These are phyloP conservation scores for Plasmopara halstedii DNA, from an alignment of 352 stramenopile species.

Conservation along the genomic window DNA sequence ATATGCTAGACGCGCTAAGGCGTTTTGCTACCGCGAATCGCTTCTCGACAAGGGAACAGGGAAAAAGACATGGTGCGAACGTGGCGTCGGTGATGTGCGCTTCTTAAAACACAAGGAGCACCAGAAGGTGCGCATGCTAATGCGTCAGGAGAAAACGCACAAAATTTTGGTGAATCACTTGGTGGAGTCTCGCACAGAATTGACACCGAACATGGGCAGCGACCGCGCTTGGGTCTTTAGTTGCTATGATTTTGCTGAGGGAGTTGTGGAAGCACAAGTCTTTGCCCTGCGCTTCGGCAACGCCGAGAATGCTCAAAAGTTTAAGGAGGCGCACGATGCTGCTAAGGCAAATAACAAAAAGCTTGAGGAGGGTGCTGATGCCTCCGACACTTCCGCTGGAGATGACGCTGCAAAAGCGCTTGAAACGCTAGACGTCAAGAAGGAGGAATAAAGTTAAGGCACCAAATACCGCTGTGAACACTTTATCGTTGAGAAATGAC, in stretches of 20 bases:
- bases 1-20: constrained; percentile 83
- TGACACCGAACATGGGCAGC: constrained; percentile 94
- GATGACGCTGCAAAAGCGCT: constrained; percentile 91
- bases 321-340: constrained; percentile 94
- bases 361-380: constrained; percentile 89
- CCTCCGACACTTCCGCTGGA: constrained; percentile 84
- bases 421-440: constrained; percentile 85
- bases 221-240: constrained; percentile 98
- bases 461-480: neutral
- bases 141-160: constrained; percentile 99
- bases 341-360: constrained; percentile 93
- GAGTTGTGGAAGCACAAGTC: constrained; percentile 85
- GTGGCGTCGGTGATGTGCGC: constrained; percentile 93
- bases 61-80: constrained; percentile 97
- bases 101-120: constrained; percentile 97
- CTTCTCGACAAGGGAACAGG: constrained; percentile 96
- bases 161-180: constrained; percentile 98
- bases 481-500: neutral
- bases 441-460: constrained; percentile 59
- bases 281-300: constrained; percentile 93
- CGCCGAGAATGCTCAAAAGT: constrained; percentile 93
- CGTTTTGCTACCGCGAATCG: constrained; percentile 96
- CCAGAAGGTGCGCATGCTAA: constrained; percentile 92
- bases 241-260: constrained; percentile 97
- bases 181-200: constrained; percentile 92